phyloP scores from a whole-genome alignment of 495 filamentous ascomycete genomes.

The Aspergillus homomorphus region DNA sequence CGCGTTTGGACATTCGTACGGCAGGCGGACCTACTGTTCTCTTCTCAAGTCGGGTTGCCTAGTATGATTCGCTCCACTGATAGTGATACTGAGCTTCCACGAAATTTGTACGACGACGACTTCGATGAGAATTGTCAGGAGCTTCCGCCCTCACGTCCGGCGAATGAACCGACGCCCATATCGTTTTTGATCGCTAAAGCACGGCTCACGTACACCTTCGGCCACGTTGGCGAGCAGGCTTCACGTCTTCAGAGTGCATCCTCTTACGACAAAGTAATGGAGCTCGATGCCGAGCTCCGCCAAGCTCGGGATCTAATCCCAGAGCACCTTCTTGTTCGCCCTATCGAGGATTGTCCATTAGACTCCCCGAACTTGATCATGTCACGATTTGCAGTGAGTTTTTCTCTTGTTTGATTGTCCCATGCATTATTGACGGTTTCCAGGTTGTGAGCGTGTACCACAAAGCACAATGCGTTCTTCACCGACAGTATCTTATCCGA shows the following conservation, averaged over 20 bases:
- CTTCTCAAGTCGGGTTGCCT: conserved; percentile 88
- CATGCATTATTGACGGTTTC: conserved; percentile 14
- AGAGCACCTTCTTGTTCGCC: conserved; percentile 70
- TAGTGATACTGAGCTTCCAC: conserved; percentile 80
- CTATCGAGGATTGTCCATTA: conserved; percentile 70
- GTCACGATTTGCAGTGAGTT: conserved; percentile 67
- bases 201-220: conserved; percentile 59
- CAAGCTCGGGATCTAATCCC: conserved; percentile 69
- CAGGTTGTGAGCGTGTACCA: conserved; percentile 82
- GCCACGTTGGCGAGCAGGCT: conserved; percentile 54
- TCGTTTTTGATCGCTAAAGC: conserved; percentile 85
- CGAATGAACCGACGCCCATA: conserved; percentile 76
- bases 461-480: conserved; percentile 83
- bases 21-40: conserved; percentile 79
- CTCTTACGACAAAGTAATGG: conserved; percentile 83
- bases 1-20: conserved; percentile 85
- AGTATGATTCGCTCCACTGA: conserved; percentile 79
- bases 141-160: conserved; percentile 71
- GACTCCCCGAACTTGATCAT: conserved; percentile 80
- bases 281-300: conserved; percentile 72
- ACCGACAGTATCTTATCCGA: conserved; percentile 77
- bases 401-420: neutral
- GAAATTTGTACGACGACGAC: conserved; percentile 93
- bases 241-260: conserved; percentile 37
- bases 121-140: conserved; percentile 74